A percentile compares a stretch with the other conserved stretches of the same genome.
Evolutionary conservation across 805 yeast species (phyloP).

Genomic region (Candida methanosorbosa): DNA sequence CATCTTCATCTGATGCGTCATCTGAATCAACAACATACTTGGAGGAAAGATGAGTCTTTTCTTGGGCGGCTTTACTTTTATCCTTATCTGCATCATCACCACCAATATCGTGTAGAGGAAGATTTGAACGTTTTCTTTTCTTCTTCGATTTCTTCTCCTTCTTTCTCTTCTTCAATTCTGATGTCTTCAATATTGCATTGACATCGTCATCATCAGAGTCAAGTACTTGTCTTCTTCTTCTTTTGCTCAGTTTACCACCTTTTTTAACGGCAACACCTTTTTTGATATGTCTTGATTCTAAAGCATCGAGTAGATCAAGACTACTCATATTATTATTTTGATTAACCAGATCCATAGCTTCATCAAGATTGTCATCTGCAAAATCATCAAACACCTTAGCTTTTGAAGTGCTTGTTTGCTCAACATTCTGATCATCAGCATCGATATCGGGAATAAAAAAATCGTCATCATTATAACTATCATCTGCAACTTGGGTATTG

Average conservation of each 20-base stretch:
- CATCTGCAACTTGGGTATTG: too few species aligned
- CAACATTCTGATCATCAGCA: too few species aligned
- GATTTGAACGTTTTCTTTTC: slow-evolving; percentile 4
- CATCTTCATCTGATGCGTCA: slow-evolving; percentile 54
- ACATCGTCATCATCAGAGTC: slow-evolving; percentile 10
- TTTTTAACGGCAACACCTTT: slow-evolving; percentile 22
- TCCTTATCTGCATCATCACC: slow-evolving; percentile 27
- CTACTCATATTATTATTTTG: neutral
- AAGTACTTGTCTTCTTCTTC: slow-evolving; percentile 3
- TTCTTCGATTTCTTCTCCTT: slow-evolving; percentile 5
- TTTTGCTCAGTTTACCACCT: slow-evolving; percentile 6
- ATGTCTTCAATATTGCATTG: neutral
- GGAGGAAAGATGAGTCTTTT: slow-evolving; percentile 32
- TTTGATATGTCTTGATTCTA: slow-evolving; percentile 1
- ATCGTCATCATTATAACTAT: too few species aligned
- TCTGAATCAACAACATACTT: slow-evolving; percentile 53
- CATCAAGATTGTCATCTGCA: slow-evolving; percentile 11
- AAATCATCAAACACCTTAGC: slow-evolving; percentile 3
- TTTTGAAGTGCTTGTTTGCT: too few species aligned
- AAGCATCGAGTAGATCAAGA: neutral
- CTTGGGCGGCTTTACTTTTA: neutral
- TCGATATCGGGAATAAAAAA: too few species aligned
- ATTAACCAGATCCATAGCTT: slow-evolving; percentile 5
- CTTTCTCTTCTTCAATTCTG: slow-evolving; percentile 4
- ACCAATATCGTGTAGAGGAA: slow-evolving; percentile 22